Base-by-base conservation (phyloP, 2,329 filamentous ascomycete genomes). In the Pyrenochaeta sp. region DNA sequence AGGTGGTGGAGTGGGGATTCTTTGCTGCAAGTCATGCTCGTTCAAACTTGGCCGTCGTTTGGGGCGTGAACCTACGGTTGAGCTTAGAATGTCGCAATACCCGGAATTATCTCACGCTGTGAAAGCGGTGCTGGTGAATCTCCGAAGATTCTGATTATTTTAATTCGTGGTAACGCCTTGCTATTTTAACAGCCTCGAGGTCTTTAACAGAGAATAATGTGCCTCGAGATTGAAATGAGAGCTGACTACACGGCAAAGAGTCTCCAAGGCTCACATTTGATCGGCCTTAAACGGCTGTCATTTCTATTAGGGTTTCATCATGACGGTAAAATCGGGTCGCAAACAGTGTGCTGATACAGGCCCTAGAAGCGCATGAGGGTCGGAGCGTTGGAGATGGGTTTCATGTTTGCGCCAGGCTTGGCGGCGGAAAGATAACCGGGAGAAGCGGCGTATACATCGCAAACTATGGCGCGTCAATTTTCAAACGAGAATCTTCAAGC, bases 361-460 rank as follows among this genome's bases (percentile, higher is more conserved):
- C 28, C 15, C 43, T 46, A 15, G 39, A 43, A 15, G 47, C 30
- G 39, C 48, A 45, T 62, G 61, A 66, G 54, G 52, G 61, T 56
- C 24, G 28, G 36, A 28, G 54, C 54, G 64, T 66, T 15, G 28
- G 58, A 66, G 57, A 39, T 55, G 6, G 42, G 65, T 68, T 68
- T 68, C 65, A 66, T 54, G 42, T 56, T 40, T 50, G 44, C 40
- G n/a, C 32, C 45, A 37, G 49, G 28, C 48, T 57, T 43, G 65
- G 66, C 45, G 27, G 49, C 19, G 22, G 9, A 44, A 25, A 15
- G 7, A 44, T n/a, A 44, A 25, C 40, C 40, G 39, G 39, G 2
- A n/a, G 39, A 4, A 42, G 19, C 19, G 19, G 19, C 19, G 19
- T 19, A 19, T 19, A 19, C 19, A 19, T 19, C 19, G 19, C 19